Conservation (phyloP, 768 basidiomycete species). For the Tremella mesenterica region DNA sequence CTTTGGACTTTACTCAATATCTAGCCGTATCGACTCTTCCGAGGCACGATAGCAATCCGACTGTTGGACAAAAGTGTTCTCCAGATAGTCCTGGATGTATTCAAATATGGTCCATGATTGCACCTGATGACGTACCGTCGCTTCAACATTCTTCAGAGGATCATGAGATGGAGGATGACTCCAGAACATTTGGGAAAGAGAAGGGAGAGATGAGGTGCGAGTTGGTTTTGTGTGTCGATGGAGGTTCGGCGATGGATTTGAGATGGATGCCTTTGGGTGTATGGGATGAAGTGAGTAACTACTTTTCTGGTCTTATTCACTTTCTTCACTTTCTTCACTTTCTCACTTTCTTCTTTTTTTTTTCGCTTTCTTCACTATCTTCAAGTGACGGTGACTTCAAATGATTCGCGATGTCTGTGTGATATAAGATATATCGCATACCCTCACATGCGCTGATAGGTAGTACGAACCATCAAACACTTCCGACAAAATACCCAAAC, state of each 20-base stretch:
- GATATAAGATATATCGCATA: no score
- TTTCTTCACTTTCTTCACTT: no score
- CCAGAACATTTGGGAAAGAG: constrained; percentile 34
- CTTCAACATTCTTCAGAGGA: constrained; percentile 2
- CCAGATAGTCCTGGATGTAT: constrained; percentile 56
- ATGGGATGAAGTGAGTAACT: constrained; percentile 52
- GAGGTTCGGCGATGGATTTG: constrained; percentile 66
- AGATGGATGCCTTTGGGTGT: constrained; percentile 92
- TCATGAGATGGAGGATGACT: constrained; percentile 4
- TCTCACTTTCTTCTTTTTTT: no score
- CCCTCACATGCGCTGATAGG: constrained; percentile 1
- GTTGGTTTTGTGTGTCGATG: constrained; percentile 74
- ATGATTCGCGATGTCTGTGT: no score
- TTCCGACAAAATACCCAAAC: constrained; percentile 47
- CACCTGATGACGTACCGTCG: constrained; percentile 12
- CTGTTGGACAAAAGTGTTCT: constrained; percentile 54
- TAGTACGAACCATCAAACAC: constrained; percentile 5
- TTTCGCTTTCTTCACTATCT: no score
- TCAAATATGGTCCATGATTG: constrained; percentile 70
- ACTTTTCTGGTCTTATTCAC: no score
- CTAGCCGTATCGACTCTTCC: constrained; percentile 73
- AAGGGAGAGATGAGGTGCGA: constrained; percentile 61
- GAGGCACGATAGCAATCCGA: constrained; percentile 56
- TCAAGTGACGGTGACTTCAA: no score
- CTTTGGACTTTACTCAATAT: constrained; percentile 56